Percentiles rank a stretch among this genome's conserved stretches.
These are phyloP conservation scores for Dentipellis sp. DNA, from an alignment of 768 basidiomycete species.

Conservation along the genomic window DNA sequence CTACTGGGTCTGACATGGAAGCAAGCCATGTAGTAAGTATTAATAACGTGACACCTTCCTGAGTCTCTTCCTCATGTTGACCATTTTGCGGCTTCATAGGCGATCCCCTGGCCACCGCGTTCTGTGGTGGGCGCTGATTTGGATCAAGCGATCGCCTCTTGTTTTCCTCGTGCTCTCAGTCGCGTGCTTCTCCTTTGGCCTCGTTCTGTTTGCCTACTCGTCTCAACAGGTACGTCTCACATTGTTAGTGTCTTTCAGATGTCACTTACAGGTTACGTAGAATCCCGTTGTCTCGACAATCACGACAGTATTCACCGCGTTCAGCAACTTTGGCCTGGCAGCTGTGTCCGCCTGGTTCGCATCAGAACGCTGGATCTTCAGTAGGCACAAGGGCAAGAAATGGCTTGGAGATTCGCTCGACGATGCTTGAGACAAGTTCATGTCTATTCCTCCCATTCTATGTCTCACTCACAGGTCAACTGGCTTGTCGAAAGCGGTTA, in stretches of 20 bases:
- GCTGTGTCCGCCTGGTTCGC: constrained; percentile 72
- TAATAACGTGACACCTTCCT: background rate
- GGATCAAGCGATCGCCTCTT: constrained; percentile 79
- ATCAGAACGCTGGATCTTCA: constrained; percentile 58
- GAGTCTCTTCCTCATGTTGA: background rate
- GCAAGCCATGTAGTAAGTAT: constrained; percentile 71
- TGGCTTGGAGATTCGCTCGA: constrained; percentile 56
- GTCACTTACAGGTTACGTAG: no score
- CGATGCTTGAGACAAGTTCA: constrained; percentile 29
- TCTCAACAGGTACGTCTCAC: constrained; percentile 60
- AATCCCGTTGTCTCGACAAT: constrained; percentile 52
- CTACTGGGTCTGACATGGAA: constrained; percentile 74
- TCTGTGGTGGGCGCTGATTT: constrained; percentile 79
- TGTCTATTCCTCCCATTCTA: constrained; percentile 6
- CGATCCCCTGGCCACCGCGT: constrained; percentile 70
- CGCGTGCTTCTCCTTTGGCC: constrained; percentile 71
- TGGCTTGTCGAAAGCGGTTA: background rate
- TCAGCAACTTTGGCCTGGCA: constrained; percentile 61
- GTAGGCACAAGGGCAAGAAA: constrained; percentile 53
- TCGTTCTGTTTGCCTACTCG: constrained; percentile 71
- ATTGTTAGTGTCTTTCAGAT: no score
- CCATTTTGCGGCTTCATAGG: constrained; percentile 24
- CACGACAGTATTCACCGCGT: constrained; percentile 68
- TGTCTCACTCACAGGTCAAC: background rate
- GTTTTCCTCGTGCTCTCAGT: constrained; percentile 81